Percentiles rank a stretch among this genome's conserved stretches.
Evolutionary conservation across 768 basidiomycete genomes (phyloP).

Genomic region (Aureoboletus auriporus): DNA sequence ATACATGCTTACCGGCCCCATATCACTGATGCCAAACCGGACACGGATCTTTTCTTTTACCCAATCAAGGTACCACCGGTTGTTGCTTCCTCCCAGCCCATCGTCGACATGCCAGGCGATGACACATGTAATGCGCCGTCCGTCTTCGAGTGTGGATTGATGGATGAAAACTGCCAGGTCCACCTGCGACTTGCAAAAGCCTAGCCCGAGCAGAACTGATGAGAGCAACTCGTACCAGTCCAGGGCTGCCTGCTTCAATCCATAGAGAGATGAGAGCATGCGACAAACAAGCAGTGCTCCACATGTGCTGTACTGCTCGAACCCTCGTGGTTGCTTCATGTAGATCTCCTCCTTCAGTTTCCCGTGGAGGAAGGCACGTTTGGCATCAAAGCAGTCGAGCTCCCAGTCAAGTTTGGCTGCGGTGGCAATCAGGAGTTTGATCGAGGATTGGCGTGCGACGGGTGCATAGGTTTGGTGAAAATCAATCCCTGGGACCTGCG

Average conservation of each 20-base stretch:
- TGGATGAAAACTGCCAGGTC: slow-evolving; percentile 1
- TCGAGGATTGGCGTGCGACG: not conserved
- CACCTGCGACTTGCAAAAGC: not conserved
- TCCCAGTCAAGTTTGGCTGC: not conserved
- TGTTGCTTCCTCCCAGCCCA: not conserved
- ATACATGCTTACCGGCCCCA: not conserved
- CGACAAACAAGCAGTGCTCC: not conserved
- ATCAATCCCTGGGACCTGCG: not conserved
- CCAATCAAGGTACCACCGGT: not conserved
- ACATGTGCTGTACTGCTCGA: slow-evolving; percentile 9
- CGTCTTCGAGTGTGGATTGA: not conserved
- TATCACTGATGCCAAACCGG: not conserved
- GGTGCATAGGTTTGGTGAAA: slow-evolving; percentile 16
- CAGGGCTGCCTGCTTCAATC: not conserved
- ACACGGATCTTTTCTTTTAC: not conserved
- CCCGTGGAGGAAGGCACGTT: not conserved
- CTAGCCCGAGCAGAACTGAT: not conserved
- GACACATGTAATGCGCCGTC: not conserved
- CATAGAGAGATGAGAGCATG: not conserved
- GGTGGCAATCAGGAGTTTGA: not conserved
- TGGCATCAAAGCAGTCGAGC: slow-evolving; percentile 1
- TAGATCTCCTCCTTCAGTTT: slow-evolving; percentile 23
- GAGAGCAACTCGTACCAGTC: slow-evolving; percentile 13
- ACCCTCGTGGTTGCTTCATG: slow-evolving; percentile 34
- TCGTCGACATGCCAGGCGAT: slow-evolving; percentile 11